A percentile compares a stretch with the other conserved stretches of the same genome.
These are phyloP conservation scores for Knoxia roxburghii DNA, from an alignment of 257 asterid genomes.

Conservation along the genomic window DNA sequence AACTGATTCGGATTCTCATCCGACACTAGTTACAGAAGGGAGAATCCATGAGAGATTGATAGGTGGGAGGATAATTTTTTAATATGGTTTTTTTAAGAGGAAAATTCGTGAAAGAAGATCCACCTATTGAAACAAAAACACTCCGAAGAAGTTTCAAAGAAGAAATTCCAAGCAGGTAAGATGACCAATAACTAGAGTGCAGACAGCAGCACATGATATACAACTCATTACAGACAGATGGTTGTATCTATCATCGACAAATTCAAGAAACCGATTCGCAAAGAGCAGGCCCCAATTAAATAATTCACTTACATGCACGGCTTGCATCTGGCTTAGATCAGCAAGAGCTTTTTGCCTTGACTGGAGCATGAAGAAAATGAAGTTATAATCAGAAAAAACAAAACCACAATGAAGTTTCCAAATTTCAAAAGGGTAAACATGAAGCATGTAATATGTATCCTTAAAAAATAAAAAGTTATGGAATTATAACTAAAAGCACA, in stretches of 20 bases:
- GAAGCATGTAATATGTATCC: not conserved
- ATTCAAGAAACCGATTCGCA: constrained; percentile 1
- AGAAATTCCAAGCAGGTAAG: not conserved
- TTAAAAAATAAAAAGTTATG: not conserved
- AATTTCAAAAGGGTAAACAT: not conserved
- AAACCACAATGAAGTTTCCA: not conserved
- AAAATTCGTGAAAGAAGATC: not conserved
- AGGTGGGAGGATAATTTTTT: not conserved
- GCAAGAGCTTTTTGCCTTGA: constrained; percentile 92
- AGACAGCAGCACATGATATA: not conserved
- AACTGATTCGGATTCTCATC: not conserved
- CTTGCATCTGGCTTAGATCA: constrained; percentile 86
- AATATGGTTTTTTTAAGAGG: too few species aligned
- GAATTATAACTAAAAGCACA: not conserved
- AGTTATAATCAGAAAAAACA: not conserved
- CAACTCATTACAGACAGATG: not conserved
- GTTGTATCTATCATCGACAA: not conserved
- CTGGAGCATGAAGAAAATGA: constrained; percentile 41
- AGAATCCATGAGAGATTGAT: not conserved
- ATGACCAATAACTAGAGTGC: not conserved
- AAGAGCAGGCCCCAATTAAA: not conserved
- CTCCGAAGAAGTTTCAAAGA: not conserved
- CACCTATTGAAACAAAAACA: not conserved
- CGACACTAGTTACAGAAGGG: not conserved
- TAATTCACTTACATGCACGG: constrained; percentile 63